Percentiles rank a stretch among this genome's conserved stretches.
Evolutionary conservation across 176 grass and related monocot species (phyloP).

Genomic region (Bromus sterilis): DNA sequence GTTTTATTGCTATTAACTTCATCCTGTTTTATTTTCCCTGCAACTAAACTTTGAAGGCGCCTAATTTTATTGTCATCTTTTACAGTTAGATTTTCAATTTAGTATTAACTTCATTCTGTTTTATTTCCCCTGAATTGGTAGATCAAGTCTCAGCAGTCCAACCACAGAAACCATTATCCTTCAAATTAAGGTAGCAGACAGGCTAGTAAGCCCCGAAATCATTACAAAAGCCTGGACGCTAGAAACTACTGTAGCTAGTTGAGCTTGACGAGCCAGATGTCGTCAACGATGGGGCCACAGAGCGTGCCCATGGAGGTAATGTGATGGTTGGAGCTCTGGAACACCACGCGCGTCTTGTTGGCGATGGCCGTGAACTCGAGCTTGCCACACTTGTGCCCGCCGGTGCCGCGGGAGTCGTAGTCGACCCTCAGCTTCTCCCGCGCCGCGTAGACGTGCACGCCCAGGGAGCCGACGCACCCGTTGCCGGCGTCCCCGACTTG

Average conservation of each 20-base stretch:
- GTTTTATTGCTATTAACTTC: too few species aligned
- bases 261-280: slow-evolving; percentile 10
- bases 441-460: slow-evolving; percentile 33
- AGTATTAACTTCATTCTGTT: too few species aligned
- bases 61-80: too few species aligned
- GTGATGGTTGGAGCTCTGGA: slow-evolving; percentile 25
- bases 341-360: slow-evolving; percentile 25
- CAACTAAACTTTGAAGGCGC: too few species aligned
- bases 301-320: slow-evolving; percentile 33
- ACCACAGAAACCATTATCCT: neutral
- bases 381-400: slow-evolving; percentile 25
- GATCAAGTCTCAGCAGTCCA: neutral
- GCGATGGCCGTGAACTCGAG: slow-evolving; percentile 29
- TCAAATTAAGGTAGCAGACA: neutral
- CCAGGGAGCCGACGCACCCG: slow-evolving; percentile 22
- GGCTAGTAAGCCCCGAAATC: too few species aligned
- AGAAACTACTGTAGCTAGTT: neutral
- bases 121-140: too few species aligned
- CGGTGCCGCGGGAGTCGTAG: slow-evolving; percentile 30
- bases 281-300: slow-evolving; percentile 32
- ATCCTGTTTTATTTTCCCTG: too few species aligned
- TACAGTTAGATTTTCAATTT: too few species aligned
- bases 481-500: slow-evolving; percentile 23
- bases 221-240: too few species aligned
- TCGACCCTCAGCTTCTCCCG: neutral